Evolutionary conservation across 2,329 filamentous ascomycete genomes (phyloP).

Genomic region (Nothophoma quercina): DNA sequence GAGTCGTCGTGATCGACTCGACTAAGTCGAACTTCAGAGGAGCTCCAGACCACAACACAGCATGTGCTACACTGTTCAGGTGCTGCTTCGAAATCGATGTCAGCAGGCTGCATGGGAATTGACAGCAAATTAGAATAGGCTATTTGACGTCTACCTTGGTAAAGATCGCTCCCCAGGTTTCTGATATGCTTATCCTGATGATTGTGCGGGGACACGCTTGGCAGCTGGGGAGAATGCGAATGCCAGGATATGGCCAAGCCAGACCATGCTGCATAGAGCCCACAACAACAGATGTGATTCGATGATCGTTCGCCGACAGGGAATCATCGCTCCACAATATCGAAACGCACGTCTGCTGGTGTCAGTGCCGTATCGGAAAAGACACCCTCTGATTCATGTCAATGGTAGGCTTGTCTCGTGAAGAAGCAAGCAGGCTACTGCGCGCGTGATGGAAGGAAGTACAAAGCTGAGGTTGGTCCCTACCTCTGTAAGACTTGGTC

Average conservation of each 20-base stretch:
- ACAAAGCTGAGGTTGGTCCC: slow-evolving; percentile 2
- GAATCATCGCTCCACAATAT: background rate
- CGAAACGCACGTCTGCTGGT: background rate
- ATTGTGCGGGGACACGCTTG: slow-evolving; percentile 13
- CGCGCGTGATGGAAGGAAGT: background rate
- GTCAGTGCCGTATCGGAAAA: slow-evolving; percentile 1
- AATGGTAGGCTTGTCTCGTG: background rate
- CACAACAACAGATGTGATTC: background rate
- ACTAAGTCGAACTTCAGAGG: no score
- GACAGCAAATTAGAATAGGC: background rate
- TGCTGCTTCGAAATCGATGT: background rate
- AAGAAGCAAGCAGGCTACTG: slow-evolving; percentile 2
- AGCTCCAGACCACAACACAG: background rate
- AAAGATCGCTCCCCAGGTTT: background rate
- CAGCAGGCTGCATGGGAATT: background rate
- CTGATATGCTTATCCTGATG: slow-evolving; percentile 1
- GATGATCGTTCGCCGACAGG: background rate
- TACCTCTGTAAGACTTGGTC: background rate
- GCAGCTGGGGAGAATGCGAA: background rate
- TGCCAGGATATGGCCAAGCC: slow-evolving; percentile 11
- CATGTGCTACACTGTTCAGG: no score
- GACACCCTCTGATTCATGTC: background rate
- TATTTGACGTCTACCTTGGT: background rate
- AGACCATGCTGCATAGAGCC: slow-evolving; percentile 4
- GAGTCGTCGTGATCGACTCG: slow-evolving; percentile 1